Conservation (phyloP, 2,329 filamentous ascomycete species). For the Myotisia sp. region DNA sequence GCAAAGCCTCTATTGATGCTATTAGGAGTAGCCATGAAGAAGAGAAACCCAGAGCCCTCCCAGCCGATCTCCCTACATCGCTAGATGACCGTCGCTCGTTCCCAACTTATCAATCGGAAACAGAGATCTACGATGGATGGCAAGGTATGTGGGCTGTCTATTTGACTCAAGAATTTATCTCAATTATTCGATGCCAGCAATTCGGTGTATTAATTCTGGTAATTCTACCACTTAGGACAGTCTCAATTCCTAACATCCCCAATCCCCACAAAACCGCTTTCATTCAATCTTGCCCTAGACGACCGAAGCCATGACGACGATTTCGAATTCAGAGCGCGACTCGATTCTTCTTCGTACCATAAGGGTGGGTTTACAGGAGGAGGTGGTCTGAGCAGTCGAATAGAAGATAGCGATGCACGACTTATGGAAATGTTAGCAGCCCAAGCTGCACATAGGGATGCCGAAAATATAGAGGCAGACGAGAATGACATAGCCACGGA, state of each 20-base stretch:
- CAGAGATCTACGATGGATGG: conserved; percentile 98
- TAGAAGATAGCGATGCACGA: conserved; percentile 51
- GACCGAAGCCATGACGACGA: conserved; percentile 61
- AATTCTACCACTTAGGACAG: conserved; percentile 48
- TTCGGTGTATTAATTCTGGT: background rate
- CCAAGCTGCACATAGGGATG: conserved; percentile 72
- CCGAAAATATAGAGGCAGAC: conserved; percentile 50
- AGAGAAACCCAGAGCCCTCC: conserved; percentile 39
- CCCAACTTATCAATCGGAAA: conserved; percentile 59
- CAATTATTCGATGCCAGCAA: no score
- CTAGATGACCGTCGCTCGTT: conserved; percentile 71
- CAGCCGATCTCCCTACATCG: conserved; percentile 75
- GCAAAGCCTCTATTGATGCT: conserved; percentile 4
- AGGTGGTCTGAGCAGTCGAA: background rate
- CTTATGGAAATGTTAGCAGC: conserved; percentile 93
- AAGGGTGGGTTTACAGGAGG: conserved; percentile 15
- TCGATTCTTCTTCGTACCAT: conserved; percentile 20
- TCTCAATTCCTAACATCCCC: conserved; percentile 88
- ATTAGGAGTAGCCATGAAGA: conserved; percentile 5
- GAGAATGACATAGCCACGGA: conserved; percentile 67
- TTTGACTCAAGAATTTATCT: background rate
- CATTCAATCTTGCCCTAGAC: conserved; percentile 73
- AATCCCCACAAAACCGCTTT: conserved; percentile 66
- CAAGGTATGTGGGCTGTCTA: conserved; percentile 53
- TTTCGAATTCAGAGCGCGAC: conserved; percentile 12